Evolutionary conservation across 257 asterid species (phyloP), one percentile per base, ranked within the genome.

Genomic region (Prunella vulgaris): DNA sequence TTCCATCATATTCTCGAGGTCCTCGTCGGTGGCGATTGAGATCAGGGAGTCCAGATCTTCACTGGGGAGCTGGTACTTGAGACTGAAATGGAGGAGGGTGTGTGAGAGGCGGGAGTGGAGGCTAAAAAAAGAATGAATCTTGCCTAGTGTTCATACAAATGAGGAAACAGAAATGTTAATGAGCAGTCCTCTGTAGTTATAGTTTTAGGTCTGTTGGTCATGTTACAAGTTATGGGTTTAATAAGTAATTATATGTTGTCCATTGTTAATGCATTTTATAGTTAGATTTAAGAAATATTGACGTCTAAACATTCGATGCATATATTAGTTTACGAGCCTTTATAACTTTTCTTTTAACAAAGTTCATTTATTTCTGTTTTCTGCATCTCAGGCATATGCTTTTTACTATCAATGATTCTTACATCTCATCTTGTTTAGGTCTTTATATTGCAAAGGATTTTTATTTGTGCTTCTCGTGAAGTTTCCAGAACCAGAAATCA

Each of bases 11-110:
- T 90, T 87, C 14, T 89, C 95, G 64, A 87, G 67, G 61, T 89
- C 96, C 32, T 90, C 96, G 38, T 90, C 90, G 28, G 90, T 74
- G 15, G 88, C 68, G 52, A 90, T 71, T 1, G 95, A 88, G 4
- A 90, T 83, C 9, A 90, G 84, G 4, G 95, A 88, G 60, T 90
- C 97, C 52, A 90, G 90, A 14, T 90, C 97, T 63, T 90, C 95
- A 17, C 52, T 82, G 1, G 97, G 95, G 15, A 90, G 94, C 66
- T 90, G 95, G 74, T 90, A 90, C 42, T 90, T 90, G 30, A 88
- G 87, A 13, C 79, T 35, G 65, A 90, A 84, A 8, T 71, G 71
- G 14, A 90, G 87, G 71, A 90, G 86, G 24, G 81, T 76, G 25
- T 69, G 81, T 57, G 93, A 84, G 81, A 90, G 89, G 63, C 90